Percentiles rank a stretch among this genome's conserved stretches.
Evolutionary conservation across 164 flowering plant genomes (phyloP).

Genomic region (Macadamia integrifolia): DNA sequence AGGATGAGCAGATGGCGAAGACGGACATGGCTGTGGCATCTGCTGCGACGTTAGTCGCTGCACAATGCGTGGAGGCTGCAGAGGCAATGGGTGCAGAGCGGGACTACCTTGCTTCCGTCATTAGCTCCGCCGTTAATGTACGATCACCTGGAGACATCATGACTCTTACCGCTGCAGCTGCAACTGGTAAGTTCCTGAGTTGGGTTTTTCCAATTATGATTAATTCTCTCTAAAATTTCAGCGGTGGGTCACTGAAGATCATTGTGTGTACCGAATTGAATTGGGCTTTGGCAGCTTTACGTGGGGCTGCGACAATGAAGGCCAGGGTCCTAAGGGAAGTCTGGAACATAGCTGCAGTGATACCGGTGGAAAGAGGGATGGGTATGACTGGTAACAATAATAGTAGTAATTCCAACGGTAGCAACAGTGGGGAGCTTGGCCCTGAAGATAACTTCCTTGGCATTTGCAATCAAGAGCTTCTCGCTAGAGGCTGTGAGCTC

Average conservation of each 20-base stretch:
- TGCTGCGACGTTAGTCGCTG: conserved; percentile 90
- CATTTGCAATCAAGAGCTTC: conserved; percentile 66
- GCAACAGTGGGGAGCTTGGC: conserved; percentile 69
- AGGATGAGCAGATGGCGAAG: conserved; percentile 75
- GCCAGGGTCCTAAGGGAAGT: conserved; percentile 93
- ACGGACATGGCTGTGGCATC: conserved; percentile 94
- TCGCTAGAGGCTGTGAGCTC: conserved; percentile 82
- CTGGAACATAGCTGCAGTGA: conserved; percentile 90
- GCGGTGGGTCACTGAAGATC: not conserved
- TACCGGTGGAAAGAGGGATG: conserved; percentile 74
- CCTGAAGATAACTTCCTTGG: conserved; percentile 81
- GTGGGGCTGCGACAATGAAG: conserved; percentile 95
- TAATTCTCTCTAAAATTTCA: too few relatives aligned
- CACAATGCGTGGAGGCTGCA: conserved; percentile 95
- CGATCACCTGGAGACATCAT: conserved; percentile 82
- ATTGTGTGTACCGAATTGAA: too few relatives aligned
- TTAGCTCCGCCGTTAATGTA: conserved; percentile 89
- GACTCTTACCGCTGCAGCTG: conserved; percentile 94
- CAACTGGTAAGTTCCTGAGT: conserved; percentile 54
- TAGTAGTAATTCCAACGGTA: conserved; percentile 40
- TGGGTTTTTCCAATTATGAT: not conserved
- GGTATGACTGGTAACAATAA: conserved; percentile 23
- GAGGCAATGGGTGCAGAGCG: conserved; percentile 96
- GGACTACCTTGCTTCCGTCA: conserved; percentile 73
- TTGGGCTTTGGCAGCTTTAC: conserved; percentile 76